Percentiles rank a stretch among this genome's conserved stretches.
These are phyloP conservation scores for Onygenales sp. DNA, from an alignment of 2,329 filamentous ascomycete genomes.

Conservation along the genomic window DNA sequence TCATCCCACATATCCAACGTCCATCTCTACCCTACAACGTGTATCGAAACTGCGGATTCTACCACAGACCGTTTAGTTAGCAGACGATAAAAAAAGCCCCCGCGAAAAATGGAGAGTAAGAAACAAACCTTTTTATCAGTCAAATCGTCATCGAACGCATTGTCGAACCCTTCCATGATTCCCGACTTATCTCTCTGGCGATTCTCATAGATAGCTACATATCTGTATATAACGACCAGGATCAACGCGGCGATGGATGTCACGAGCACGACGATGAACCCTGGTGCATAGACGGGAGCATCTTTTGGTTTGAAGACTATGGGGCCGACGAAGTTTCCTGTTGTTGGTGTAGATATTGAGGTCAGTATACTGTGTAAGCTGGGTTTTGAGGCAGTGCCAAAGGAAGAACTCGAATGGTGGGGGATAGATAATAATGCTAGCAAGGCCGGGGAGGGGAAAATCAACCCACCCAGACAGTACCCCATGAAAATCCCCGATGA, in stretches of 20 bases:
- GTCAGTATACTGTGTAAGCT: not conserved
- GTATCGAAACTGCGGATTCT: slow-evolving; percentile 3
- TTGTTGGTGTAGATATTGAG: too few species aligned
- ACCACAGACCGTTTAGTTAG: not conserved
- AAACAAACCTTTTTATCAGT: slow-evolving; percentile 32
- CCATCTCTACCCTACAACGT: not conserved
- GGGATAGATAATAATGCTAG: too few species aligned
- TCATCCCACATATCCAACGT: too few species aligned
- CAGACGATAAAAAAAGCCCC: not conserved
- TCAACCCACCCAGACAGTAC: slow-evolving; percentile 37
- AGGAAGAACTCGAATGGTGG: too few species aligned
- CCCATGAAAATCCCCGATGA: slow-evolving; percentile 43
- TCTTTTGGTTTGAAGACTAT: slow-evolving; percentile 33
- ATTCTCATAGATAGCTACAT: slow-evolving; percentile 38
- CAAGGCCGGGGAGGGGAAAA: too few species aligned
- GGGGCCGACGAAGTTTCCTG: slow-evolving; percentile 38
- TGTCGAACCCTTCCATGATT: slow-evolving; percentile 40
- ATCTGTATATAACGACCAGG: slow-evolving; percentile 16
- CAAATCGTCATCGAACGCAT: slow-evolving; percentile 45
- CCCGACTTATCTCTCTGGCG: slow-evolving; percentile 33
- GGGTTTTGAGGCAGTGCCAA: too few species aligned
- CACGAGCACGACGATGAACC: slow-evolving; percentile 31
- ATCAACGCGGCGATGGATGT: slow-evolving; percentile 24
- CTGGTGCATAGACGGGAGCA: slow-evolving; percentile 30
- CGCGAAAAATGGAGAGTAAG: not conserved